Percentiles rank a stretch among this genome's conserved stretches.
Evolutionary conservation across 1,139 yeast genomes (phyloP).

Genomic region (Candida mesenterica): DNA sequence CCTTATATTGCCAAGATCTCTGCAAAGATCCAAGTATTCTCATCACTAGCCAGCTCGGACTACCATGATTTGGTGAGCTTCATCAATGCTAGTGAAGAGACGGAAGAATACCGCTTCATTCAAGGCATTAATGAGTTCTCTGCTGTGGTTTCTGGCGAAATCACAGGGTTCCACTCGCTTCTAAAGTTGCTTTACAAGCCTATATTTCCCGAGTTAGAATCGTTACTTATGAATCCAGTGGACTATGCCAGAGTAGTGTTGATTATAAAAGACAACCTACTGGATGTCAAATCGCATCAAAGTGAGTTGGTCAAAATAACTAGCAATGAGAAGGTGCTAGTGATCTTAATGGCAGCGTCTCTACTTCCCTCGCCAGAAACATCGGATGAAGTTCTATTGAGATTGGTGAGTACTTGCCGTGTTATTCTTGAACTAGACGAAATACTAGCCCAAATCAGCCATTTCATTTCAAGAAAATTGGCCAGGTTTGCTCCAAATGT

Average conservation of each 20-base stretch:
- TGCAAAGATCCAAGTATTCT: conserved; percentile 22
- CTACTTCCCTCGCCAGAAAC: conserved; percentile 19
- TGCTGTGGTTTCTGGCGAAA: conserved; percentile 56
- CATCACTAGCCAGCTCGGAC: conserved; percentile 28
- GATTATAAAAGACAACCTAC: conserved; percentile 51
- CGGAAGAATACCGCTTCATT: conserved; percentile 50
- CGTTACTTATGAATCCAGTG: conserved; percentile 60
- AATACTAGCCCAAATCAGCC: conserved; percentile 44
- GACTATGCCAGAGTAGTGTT: conserved; percentile 60
- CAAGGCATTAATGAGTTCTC: conserved; percentile 56
- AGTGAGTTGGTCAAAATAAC: conserved; percentile 40
- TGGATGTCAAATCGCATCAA: conserved; percentile 32
- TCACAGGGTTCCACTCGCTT: conserved; percentile 47
- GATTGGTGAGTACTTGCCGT: conserved; percentile 46
- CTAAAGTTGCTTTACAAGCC: conserved; percentile 54
- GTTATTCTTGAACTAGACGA: conserved; percentile 46
- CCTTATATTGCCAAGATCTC: conserved; percentile 28
- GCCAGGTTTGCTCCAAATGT: conserved; percentile 76
- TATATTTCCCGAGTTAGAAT: conserved; percentile 71
- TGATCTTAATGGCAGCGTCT: conserved; percentile 70
- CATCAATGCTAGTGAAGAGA: conserved; percentile 30
- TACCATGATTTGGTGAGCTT: conserved; percentile 34
- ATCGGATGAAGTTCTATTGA: conserved; percentile 33
- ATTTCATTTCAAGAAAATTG: conserved; percentile 58
- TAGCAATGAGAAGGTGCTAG: conserved; percentile 64